Percentiles rank a stretch among this genome's conserved stretches.
phyloP scores from a whole-genome alignment of 2,329 filamentous ascomycete species.

The Cryphonectria japonica region DNA sequence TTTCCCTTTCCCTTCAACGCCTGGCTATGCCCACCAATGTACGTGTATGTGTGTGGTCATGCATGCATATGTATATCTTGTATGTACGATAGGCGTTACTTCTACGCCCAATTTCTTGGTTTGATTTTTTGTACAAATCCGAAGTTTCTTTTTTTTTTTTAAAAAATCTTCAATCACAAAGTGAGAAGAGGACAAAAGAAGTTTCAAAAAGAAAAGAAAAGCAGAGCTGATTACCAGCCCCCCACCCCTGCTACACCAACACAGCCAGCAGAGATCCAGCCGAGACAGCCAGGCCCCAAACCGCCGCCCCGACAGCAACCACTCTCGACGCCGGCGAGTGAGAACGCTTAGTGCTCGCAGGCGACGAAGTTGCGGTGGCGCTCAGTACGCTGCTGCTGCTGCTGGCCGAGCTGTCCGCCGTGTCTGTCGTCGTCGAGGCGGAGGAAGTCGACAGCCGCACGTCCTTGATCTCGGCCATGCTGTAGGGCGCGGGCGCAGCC shows the following conservation, averaged over 20 bases:
- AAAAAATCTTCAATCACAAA: background rate
- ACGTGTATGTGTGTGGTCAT: too few species aligned
- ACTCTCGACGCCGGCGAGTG: conserved; percentile 19
- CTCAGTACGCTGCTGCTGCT: conserved; percentile 10
- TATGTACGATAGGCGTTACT: background rate
- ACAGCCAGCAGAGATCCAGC: background rate
- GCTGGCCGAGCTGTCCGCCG: background rate
- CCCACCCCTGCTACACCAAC: background rate
- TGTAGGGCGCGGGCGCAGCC: conserved; percentile 49
- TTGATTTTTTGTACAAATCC: background rate
- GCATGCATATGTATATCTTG: too few species aligned
- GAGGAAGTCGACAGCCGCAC: conserved; percentile 39
- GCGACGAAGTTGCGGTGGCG: conserved; percentile 19
- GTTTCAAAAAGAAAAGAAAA: background rate
- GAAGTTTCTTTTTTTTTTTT: too few species aligned
- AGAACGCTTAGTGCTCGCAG: conserved; percentile 26
- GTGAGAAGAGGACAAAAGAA: too few species aligned
- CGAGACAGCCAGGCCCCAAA: conserved; percentile 11
- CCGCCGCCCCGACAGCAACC: conserved; percentile 14
- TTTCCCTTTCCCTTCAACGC: background rate
- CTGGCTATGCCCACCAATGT: background rate
- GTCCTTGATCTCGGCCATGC: conserved; percentile 51
- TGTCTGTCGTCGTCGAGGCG: background rate
- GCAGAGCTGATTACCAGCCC: background rate
- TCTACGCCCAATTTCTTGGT: background rate